Evolutionary conservation across 805 yeast genomes (phyloP), one percentile per base, ranked within the genome.

Genomic region (Saturnispora sanitii): DNA sequence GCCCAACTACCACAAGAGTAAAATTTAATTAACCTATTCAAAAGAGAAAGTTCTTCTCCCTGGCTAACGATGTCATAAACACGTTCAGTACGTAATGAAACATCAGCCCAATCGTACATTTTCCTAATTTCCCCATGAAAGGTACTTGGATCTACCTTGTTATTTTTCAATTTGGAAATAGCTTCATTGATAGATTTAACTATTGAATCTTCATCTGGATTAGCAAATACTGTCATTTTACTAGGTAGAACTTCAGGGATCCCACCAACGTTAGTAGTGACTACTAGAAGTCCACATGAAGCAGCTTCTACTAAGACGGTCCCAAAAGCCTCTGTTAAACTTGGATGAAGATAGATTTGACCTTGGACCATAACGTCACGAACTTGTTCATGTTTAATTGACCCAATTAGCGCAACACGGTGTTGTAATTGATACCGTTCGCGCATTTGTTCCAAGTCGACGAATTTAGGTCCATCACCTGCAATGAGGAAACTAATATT

Each of bases 291-390:
- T 0, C 96, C 96, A 65, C 97, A 92, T 1, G 95, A 82, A 0
- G 96, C 98, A 0, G 99, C 99, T 57, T 92, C 99, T 0, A 92
- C 95, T 9, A 92, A 64, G 0, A 86, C 97, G 0, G 98, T 92
- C 2, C 99, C 99, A 62, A 92, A 92, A 0, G 97, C 98, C 57
- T 92, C 99, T 0, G 97, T 92, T 31, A 92, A 67, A 1, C 96
- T 79, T 0, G 98, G 88, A 60, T 92, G 97, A 22, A 92, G 61
- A 56, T 88, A 92, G 9, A 92, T 90, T 52, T 92, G 94, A 16
- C 98, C 99, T 47, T 77, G 74, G 5, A 87, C 77, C 95, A 92
- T 85, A 11, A 90, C 83, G 50, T 88, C 86, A 37, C 97, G 67
- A 7, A 92, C 98, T 50, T 82, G 79, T 56, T 92, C 97, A 57